These are phyloP conservation scores for Peronosclerospora sorghi DNA, from an alignment of 352 stramenopile species.

Conservation along the genomic window DNA sequence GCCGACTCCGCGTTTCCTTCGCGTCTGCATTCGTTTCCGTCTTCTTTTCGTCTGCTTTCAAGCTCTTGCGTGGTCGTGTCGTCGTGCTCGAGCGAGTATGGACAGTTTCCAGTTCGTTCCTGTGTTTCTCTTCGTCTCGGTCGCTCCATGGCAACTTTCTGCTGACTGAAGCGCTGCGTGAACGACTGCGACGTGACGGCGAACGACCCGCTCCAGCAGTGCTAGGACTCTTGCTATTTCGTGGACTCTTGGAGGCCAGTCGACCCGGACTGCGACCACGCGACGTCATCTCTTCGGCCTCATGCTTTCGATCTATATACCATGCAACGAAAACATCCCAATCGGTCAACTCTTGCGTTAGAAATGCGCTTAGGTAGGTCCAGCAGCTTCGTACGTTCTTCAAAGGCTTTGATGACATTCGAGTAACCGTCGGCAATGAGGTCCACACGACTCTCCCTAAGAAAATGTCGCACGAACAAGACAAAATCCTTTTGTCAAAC, in stretches of 20 bases:
- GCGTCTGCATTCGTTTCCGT: slow-evolving; percentile 6
- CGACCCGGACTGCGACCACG: slow-evolving; percentile 38
- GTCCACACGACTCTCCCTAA: slow-evolving; percentile 76
- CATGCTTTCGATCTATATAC: slow-evolving; percentile 41
- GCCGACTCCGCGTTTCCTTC: slow-evolving; percentile 8
- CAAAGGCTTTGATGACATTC: slow-evolving; percentile 55
- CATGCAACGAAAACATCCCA: slow-evolving; percentile 1
- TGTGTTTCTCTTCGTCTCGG: slow-evolving; percentile 13
- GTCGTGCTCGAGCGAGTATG: slow-evolving; percentile 1
- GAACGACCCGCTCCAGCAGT: slow-evolving; percentile 21
- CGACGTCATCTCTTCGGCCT: slow-evolving; percentile 20
- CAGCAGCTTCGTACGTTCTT: slow-evolving; percentile 28
- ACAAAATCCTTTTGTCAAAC: neutral
- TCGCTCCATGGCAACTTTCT: slow-evolving; percentile 19
- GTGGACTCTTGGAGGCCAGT: slow-evolving; percentile 16
- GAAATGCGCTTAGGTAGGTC: neutral
- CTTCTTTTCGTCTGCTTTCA: slow-evolving; percentile 9
- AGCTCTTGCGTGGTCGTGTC: slow-evolving; percentile 10
- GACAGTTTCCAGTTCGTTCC: slow-evolving; percentile 3
- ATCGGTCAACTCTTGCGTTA: neutral
- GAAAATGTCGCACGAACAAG: neutral
- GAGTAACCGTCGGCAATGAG: slow-evolving; percentile 68
- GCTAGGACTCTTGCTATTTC: slow-evolving; percentile 30
- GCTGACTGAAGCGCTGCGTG: slow-evolving; percentile 46
- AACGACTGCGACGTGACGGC: slow-evolving; percentile 33